Evolutionary conservation across 2,329 filamentous ascomycete species (phyloP).

Genomic region (Clonostachys solani): DNA sequence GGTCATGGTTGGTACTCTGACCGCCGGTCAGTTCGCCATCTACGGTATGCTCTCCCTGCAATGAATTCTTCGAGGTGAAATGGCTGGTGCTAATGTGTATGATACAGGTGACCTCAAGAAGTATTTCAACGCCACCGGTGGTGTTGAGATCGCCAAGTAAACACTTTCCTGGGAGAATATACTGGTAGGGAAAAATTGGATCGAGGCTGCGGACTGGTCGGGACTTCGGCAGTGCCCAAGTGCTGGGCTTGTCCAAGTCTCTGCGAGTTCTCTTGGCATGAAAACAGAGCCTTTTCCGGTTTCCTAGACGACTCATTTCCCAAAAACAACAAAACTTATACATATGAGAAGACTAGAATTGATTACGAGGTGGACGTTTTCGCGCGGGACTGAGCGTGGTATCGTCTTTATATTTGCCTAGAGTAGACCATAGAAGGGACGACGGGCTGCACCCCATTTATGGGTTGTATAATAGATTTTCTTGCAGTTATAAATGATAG

Average conservation of each 20-base stretch:
- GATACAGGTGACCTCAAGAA: conserved; percentile 53
- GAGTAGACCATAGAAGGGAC: conserved; percentile 13
- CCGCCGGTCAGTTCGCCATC: conserved; percentile 82
- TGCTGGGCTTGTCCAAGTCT: not conserved
- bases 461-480: conserved; percentile 23
- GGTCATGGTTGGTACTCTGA: conserved; percentile 64
- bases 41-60: conserved; percentile 56
- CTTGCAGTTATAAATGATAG: conserved; percentile 7
- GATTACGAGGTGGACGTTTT: too few relatives aligned
- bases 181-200: too few relatives aligned
- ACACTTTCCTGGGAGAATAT: too few relatives aligned
- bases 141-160: conserved; percentile 42
- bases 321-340: not conserved
- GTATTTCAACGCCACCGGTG: conserved; percentile 65
- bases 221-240: not conserved
- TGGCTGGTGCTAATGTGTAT: too few relatives aligned
- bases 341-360: not conserved
- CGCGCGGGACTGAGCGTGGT: not conserved
- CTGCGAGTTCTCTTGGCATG: not conserved
- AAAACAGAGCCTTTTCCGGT: not conserved
- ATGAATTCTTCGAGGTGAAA: not conserved
- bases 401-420: conserved; percentile 8
- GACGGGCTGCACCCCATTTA: conserved; percentile 9
- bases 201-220: not conserved
- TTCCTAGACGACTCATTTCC: not conserved